A percentile compares a stretch with the other conserved stretches of the same genome.
Conservation (phyloP, 805 yeast species). For the Metschnikowia drakensbergensis region DNA sequence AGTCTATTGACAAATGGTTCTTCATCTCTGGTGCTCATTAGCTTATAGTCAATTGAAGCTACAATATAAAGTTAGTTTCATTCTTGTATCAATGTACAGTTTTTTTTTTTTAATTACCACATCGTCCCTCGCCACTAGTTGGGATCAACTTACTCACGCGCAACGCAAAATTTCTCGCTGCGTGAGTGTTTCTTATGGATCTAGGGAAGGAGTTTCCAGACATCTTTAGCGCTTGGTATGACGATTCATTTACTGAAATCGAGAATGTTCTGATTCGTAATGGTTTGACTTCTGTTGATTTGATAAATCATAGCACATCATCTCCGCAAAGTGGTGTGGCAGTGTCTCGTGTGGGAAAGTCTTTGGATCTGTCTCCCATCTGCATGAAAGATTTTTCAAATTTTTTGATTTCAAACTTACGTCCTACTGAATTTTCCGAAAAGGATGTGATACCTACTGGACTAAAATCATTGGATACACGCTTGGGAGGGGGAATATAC, state of each 20-base stretch:
- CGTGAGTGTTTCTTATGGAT: background rate
- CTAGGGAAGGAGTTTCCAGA: conserved; percentile 1
- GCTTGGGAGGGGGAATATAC: conserved; percentile 14
- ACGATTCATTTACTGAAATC: background rate
- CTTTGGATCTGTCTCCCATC: background rate
- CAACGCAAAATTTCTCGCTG: background rate
- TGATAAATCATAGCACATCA: background rate
- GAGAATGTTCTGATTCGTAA: background rate
- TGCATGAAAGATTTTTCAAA: background rate
- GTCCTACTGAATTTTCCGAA: background rate
- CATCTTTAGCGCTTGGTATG: conserved; percentile 1
- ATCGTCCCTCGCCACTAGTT: background rate
- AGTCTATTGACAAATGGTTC: conserved; percentile 97
- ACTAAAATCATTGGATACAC: conserved; percentile 7
- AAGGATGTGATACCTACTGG: conserved; percentile 9
- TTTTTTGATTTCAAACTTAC: background rate
- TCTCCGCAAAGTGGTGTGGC: background rate
- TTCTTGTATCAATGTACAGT: background rate
- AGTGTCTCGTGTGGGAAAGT: background rate
- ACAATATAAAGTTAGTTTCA: too few relatives aligned
- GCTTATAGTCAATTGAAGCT: conserved; percentile 3
- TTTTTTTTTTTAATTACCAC: background rate
- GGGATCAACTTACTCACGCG: background rate
- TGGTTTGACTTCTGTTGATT: conserved; percentile 3
- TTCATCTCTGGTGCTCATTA: conserved; percentile 80